Evolutionary conservation across 495 filamentous ascomycete species (phyloP), one percentile per base, ranked within the genome.

Genomic region (Podospora anserina): DNA sequence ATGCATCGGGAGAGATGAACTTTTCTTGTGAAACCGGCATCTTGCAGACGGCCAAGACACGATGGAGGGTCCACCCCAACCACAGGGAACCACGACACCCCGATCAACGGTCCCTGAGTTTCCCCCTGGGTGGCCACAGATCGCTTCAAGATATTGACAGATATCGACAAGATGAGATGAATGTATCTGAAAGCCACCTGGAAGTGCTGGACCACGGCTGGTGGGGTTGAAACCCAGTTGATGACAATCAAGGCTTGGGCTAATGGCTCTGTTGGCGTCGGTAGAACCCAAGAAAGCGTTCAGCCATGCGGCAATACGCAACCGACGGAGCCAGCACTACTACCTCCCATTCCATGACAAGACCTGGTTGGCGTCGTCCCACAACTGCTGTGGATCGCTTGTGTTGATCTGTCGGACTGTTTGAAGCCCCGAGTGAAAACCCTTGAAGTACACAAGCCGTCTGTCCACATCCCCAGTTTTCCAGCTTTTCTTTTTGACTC

Each of bases 241-340:
- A 16, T 16, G 15, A 49, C 39, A 49, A 49, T 49, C 6, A 16
- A 49, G 39, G 39, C 39, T 49, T 49, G 7, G 30, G 30, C 2
- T 49, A 13, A 3, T 49, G 13, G 39, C 39, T 49, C 9, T 13
- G 39, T 49, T 49, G 13, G 39, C 39, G 39, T 49, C 9, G 39
- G 2, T 6, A 11, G 9, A 49, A 49, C 39, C 39, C 39, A 49
- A 13, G 19, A 55, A 55, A 57, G 61, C 53, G 49, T 69, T 49
- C 39, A 49, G 15, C 55, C 61, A 18, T 55, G 56, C 15, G 9
- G 61, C 11, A 4, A 34, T 30, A 30, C 62, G 67, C 67, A 64
- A 30, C 34, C 34, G 61, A 65, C 67, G 55, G 67, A 61, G 61
- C 67, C 61, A 65, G 61, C 67, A 64, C 61, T 57, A 64, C 57